Conservation (phyloP, 129 eudicot genomes). For the Flaveria robusta region DNA sequence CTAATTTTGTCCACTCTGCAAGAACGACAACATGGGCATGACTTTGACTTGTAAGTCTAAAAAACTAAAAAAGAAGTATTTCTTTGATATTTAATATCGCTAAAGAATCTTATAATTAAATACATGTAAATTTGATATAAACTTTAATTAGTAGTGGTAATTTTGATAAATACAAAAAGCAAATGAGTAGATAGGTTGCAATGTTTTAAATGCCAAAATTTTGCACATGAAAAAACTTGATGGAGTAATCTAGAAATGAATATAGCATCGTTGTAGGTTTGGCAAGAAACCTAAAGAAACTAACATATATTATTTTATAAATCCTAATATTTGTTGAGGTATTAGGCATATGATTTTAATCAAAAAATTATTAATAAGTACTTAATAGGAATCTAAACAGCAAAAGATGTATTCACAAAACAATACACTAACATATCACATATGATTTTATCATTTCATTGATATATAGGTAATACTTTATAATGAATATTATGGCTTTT, state of each 20-base stretch:
- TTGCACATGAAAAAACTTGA: slow-evolving; percentile 20
- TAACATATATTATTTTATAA: not conserved
- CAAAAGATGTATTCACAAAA: no score
- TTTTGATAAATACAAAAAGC: not conserved
- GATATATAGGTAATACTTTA: no score
- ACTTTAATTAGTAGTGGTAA: not conserved
- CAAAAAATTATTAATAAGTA: no score
- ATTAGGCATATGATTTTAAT: not conserved
- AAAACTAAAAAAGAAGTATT: not conserved
- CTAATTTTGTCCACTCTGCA: slow-evolving; percentile 21
- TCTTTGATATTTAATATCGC: not conserved
- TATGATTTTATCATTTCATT: no score
- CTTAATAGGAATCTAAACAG: no score
- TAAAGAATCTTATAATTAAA: not conserved
- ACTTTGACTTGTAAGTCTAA: slow-evolving; percentile 12
- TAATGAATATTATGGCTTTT: no score
- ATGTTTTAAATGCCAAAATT: slow-evolving; percentile 27
- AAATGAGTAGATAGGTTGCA: not conserved
- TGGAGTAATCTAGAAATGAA: slow-evolving; percentile 2
- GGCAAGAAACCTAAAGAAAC: slow-evolving; percentile 23
- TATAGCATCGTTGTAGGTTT: slow-evolving; percentile 19
- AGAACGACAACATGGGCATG: slow-evolving; percentile 22
- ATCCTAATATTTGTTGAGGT: not conserved
- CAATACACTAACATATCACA: not conserved
- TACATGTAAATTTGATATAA: not conserved